These are phyloP conservation scores for Quaeritorhiza haematococci DNA, from an alignment of 371 early-diverging fungal species.

Conservation along the genomic window DNA sequence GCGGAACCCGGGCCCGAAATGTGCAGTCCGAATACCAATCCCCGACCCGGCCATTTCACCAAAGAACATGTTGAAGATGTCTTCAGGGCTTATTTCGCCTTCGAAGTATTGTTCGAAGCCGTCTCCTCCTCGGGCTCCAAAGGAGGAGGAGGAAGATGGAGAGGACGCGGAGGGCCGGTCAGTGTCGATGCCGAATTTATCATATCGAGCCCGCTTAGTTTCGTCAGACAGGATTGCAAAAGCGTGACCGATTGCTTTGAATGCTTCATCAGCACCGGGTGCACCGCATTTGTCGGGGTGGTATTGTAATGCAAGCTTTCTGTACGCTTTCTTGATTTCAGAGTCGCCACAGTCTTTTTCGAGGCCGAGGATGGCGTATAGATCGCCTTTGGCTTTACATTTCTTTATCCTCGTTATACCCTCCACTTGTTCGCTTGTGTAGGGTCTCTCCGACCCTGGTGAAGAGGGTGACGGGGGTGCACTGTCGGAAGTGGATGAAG, in stretches of 20 bases:
- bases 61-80: conserved; percentile 95
- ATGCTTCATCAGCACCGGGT: conserved; percentile 95
- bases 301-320: conserved; percentile 92
- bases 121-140: conserved; percentile 22
- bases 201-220: conserved; percentile 80
- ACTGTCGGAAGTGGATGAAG: conserved; percentile 18
- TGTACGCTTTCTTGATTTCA: conserved; percentile 95
- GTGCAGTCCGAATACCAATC: conserved; percentile 15
- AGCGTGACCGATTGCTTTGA: conserved; percentile 89
- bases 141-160: background rate
- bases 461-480: conserved; percentile 17
- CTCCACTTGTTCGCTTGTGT: conserved; percentile 71
- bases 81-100: conserved; percentile 88
- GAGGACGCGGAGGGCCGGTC: conserved; percentile 13
- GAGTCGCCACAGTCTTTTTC: conserved; percentile 71
- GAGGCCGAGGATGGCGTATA: conserved; percentile 86
- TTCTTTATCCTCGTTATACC: conserved; percentile 74
- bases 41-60: conserved; percentile 55
- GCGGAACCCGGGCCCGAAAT: conserved; percentile 26
- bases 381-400: conserved; percentile 63
- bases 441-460: conserved; percentile 45
- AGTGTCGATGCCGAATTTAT: conserved; percentile 73
- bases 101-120: conserved; percentile 45
- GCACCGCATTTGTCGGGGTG: conserved; percentile 98
- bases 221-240: conserved; percentile 82